Percentiles rank a stretch among this genome's conserved stretches.
Evolutionary conservation across 305 asterid species (phyloP).

Genomic region (Fraxinus baroniana): DNA sequence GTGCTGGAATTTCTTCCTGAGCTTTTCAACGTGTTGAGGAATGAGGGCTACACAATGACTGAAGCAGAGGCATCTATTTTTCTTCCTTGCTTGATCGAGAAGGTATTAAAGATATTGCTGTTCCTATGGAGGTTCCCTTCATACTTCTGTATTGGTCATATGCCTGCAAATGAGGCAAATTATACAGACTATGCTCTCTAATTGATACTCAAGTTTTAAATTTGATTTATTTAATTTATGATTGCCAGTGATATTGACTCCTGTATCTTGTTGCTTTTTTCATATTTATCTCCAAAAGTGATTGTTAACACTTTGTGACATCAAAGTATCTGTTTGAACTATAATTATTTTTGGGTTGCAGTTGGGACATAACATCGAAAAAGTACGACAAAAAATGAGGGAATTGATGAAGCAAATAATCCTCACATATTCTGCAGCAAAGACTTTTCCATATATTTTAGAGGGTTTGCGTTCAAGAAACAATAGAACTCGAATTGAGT

Average conservation of each 20-base stretch:
- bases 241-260: neutral
- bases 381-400: constrained; percentile 89
- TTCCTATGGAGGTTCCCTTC: constrained; percentile 11
- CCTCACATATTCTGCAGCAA: constrained; percentile 73
- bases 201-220: neutral
- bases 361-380: constrained; percentile 96
- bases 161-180: constrained; percentile 4
- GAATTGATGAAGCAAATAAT: constrained; percentile 84
- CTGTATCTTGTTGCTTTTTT: neutral
- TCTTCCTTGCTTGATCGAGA: constrained; percentile 93
- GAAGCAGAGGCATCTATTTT: constrained; percentile 97
- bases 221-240: neutral
- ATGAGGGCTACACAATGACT: constrained; percentile 78
- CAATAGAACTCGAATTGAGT: constrained; percentile 87
- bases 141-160: neutral
- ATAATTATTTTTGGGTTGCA: constrained; percentile 37
- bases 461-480: constrained; percentile 97
- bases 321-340: constrained; percentile 2
- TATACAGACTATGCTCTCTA: neutral
- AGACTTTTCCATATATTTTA: constrained; percentile 88
- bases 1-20: constrained; percentile 98
- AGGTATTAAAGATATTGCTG: constrained; percentile 45
- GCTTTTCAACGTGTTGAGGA: constrained; percentile 76
- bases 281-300: constrained; percentile 4
- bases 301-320: neutral